Evolutionary conservation across 129 eudicot genomes (phyloP).

Genomic region (Arctium lappa): DNA sequence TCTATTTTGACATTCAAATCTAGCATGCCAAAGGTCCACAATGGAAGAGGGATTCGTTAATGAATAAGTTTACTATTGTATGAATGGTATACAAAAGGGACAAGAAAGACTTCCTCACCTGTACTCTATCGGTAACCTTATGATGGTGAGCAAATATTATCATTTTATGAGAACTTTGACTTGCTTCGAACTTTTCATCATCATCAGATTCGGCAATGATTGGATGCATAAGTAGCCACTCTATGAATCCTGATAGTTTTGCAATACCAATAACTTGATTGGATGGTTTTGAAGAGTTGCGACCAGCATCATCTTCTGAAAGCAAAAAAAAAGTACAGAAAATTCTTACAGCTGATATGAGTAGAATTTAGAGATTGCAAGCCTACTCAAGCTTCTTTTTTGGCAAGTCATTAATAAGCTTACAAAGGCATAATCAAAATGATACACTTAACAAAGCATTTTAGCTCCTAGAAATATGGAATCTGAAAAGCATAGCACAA

Average conservation of each 20-base stretch:
- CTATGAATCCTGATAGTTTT: constrained; percentile 72
- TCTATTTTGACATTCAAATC: constrained; percentile 4
- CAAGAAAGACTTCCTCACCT: constrained; percentile 49
- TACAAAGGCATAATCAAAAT: not conserved
- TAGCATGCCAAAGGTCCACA: not conserved
- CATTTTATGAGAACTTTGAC: constrained; percentile 77
- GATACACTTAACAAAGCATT: not conserved
- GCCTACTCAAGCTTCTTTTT: not conserved
- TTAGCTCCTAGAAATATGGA: not conserved
- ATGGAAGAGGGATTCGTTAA: not conserved
- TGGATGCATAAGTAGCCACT: constrained; percentile 96
- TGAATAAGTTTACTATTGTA: not conserved
- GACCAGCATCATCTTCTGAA: constrained; percentile 31
- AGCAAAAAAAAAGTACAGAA: constrained; percentile 6
- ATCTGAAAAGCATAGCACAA: not conserved
- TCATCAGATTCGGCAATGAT: constrained; percentile 52
- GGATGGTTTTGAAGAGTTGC: constrained; percentile 37
- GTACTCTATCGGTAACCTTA: constrained; percentile 76
- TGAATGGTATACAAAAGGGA: constrained; percentile 3
- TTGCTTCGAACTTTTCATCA: constrained; percentile 38
- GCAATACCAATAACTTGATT: constrained; percentile 74
- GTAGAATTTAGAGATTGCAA: not conserved
- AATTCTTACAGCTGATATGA: not conserved
- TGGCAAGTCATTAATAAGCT: not conserved
- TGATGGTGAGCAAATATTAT: constrained; percentile 93